Evolutionary conservation across 176 grass and related monocot genomes (phyloP), one percentile per base, ranked within the genome.

Genomic region (Areca catechu): DNA sequence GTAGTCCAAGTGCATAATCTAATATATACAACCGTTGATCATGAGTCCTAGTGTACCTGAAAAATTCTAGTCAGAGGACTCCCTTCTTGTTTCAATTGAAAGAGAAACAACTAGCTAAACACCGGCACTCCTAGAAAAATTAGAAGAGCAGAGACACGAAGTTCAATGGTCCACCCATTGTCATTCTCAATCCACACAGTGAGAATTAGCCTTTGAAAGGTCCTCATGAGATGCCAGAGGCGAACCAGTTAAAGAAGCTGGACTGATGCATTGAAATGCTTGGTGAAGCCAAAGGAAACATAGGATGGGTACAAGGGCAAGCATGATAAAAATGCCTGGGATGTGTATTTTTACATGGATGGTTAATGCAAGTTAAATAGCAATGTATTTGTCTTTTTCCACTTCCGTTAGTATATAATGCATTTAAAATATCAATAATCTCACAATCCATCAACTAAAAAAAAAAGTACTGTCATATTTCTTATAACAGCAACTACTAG

Each of bases 161-260:
- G 78, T 16, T 82, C 86, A 0, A 86, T 16, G 34, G 76, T 79
- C 77, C 79, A 95, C 0, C 90, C 79, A 9, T 49, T 65, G 54
- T 21, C 68, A 16, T 89, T 70, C 56, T 95, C 54, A 27, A 95
- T 70, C 86, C 86, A 95, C 6, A 95, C 82, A 24, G 86, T 21
- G 57, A 79, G 43, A 23, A 68, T 53, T 21, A 89, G 4, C 90
- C 86, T 4, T 74, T 67, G 56, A 95, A 83, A 5, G 58, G 76
- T 29, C 86, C 90, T 0, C 79, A 17, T 0, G 82, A 95, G 34
- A 89, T 69, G 5, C 74, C 57, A 18, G 86, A 89, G 55, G 90
- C 79, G 57, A 77, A 83, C 85, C 82, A 95, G 62, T 89, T 89
- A 74, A 89, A 95, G 76, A 78, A 95, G 76, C 85, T 95, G 6